These are phyloP conservation scores for Penicillium desertorum DNA, from an alignment of 495 filamentous ascomycete species.

Conservation along the genomic window DNA sequence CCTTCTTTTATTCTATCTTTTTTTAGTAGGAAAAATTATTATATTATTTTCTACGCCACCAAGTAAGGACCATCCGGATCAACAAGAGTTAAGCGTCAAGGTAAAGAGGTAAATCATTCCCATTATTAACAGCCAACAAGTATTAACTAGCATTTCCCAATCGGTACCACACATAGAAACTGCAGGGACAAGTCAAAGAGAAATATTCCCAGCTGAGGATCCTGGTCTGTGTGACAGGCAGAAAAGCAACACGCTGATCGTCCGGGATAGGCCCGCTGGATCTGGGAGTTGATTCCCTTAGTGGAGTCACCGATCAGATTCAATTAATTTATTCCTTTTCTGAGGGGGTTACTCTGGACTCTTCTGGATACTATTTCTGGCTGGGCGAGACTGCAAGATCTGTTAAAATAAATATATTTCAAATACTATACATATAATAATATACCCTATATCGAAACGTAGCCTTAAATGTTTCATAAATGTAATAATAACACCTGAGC, in stretches of 20 bases:
- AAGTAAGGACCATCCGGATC: slow-evolving; percentile 26
- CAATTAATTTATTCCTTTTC: slow-evolving; percentile 10
- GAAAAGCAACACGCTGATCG: slow-evolving; percentile 28
- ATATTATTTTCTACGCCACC: slow-evolving; percentile 20
- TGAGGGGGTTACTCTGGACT: slow-evolving; percentile 10
- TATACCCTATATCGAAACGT: not conserved
- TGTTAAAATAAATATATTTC: not conserved
- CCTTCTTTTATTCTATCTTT: not conserved
- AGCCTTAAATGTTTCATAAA: not conserved
- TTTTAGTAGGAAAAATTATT: not conserved
- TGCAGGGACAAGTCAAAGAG: slow-evolving; percentile 17
- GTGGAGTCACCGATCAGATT: slow-evolving; percentile 19
- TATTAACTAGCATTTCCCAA: not conserved
- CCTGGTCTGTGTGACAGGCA: slow-evolving; percentile 33
- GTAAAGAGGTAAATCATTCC: slow-evolving; percentile 2
- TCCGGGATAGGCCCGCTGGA: slow-evolving; percentile 25
- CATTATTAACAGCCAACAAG: not conserved
- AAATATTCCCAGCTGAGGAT: slow-evolving; percentile 25
- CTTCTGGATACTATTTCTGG: slow-evolving; percentile 7
- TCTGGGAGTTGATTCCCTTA: slow-evolving; percentile 9
- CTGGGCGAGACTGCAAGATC: not conserved
- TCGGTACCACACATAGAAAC: slow-evolving; percentile 12
- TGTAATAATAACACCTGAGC: no score
- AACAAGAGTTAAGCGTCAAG: slow-evolving; percentile 6
- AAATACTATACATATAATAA: no score